Evolutionary conservation across 1,284 basidiomycete genomes (phyloP), one percentile per base, ranked within the genome.

Genomic region (Schizopora paradoxa): DNA sequence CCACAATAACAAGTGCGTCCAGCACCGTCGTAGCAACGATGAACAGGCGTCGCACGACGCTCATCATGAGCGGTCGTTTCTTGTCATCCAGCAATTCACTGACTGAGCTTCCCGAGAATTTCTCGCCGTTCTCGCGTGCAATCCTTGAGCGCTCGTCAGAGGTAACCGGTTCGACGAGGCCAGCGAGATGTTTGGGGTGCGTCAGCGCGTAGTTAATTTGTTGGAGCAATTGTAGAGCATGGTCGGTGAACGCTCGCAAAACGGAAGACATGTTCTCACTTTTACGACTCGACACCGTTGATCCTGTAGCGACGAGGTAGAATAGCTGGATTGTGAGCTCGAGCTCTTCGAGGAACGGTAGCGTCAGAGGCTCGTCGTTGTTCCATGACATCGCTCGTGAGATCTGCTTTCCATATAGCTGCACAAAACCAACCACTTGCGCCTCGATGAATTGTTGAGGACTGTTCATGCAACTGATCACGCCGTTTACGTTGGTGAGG

Each of bases 131-230:
- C 47, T 80, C 80, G 46, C 79, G 77, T 60, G 91, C 90, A 36
- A 82, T 66, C 51, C 74, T 72, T 0, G 65, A 60, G 31, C 81
- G 73, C 53, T 94, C 91, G n/a, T 86, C 86, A 2, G 73, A 61
- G 0, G 84, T 84, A n/a, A 86, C 70, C 2, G 89, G 84, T 51
- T 93, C 89, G 50, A 95, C 71, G 31, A 91, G 69, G 47, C 81
- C 83, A 0, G 82, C 78, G 16, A 96, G 75, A 54, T 91, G 85
- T 56, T 91, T 86, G 5, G 94, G 92, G 65, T 96, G 93, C 1
- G 89, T 86, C 43, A 95, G 72, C 0, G 91, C 87, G 56, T 93
- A 92, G 59, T 91, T 91, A 47, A 95, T 65, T 51, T 92, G 86
- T 59, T 91, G 89, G 0, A 98, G 68, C n/a, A 94, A 74, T 28